Evolutionary conservation across 495 filamentous ascomycete genomes (phyloP).

Genomic region (Penicillium crystallinum): DNA sequence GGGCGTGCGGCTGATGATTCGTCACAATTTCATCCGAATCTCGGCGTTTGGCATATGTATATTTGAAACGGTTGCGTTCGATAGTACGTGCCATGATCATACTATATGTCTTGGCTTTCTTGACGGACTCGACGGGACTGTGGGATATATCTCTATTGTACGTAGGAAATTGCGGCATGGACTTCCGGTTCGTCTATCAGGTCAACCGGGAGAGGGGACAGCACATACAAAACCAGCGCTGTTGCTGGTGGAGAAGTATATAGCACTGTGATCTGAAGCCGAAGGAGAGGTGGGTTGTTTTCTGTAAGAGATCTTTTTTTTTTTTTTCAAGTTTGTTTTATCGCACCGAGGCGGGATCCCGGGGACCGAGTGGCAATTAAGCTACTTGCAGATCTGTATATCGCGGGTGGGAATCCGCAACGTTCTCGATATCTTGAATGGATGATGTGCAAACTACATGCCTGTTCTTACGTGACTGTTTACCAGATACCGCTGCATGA

Average conservation of each 20-base stretch:
- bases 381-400: conserved; percentile 7
- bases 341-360: too few species aligned
- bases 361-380: conserved; percentile 5
- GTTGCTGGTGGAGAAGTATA: too few species aligned
- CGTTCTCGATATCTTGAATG: neutral
- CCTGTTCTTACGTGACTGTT: too few species aligned
- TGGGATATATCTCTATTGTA: too few species aligned
- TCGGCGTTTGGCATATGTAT: conserved; percentile 12
- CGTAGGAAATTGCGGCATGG: neutral
- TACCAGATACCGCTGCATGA: neutral
- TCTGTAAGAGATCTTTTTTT: too few species aligned
- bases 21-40: conserved; percentile 16
- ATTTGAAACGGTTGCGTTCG: neutral
- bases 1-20: conserved; percentile 15
- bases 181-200: neutral
- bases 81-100: neutral
- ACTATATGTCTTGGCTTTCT: neutral
- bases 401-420: neutral
- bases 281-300: neutral
- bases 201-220: neutral
- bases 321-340: too few species aligned
- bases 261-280: neutral
- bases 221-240: neutral
- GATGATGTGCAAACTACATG: neutral
- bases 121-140: too few species aligned